Conservation (phyloP, 352 stramenopile species). For the Thraustochytrium sp. region DNA sequence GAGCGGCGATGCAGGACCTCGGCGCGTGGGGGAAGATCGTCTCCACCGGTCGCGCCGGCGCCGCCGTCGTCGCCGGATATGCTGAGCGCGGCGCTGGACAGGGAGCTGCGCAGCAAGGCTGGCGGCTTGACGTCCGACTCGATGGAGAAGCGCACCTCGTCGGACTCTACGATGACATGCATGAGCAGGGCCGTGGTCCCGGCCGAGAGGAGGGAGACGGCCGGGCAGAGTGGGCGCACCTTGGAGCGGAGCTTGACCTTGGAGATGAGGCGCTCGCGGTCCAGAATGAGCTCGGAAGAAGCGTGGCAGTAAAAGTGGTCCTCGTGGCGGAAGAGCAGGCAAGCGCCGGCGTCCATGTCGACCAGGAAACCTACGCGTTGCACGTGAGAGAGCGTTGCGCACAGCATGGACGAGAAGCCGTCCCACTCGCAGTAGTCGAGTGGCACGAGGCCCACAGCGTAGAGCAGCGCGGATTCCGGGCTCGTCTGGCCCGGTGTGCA, state of each 20-base stretch:
- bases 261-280: background rate
- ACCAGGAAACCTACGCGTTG: slow-evolving; percentile 15
- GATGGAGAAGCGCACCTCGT: background rate
- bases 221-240: background rate
- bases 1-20: background rate
- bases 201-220: background rate
- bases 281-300: background rate
- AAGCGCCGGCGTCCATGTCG: background rate
- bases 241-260: background rate
- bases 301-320: background rate
- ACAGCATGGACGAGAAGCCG: slow-evolving; percentile 1
- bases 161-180: background rate
- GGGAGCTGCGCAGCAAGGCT: background rate
- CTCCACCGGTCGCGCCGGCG: background rate
- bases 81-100: background rate
- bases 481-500: background rate
- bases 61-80: background rate
- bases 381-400: background rate
- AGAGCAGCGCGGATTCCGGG: background rate
- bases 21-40: background rate
- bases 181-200: slow-evolving; percentile 28
- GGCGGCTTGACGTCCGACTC: background rate
- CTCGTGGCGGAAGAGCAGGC: slow-evolving; percentile 10
- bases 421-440: slow-evolving; percentile 27
- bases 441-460: background rate